Conservation (phyloP, 768 basidiomycete genomes). For the Dioszegia crocea region DNA sequence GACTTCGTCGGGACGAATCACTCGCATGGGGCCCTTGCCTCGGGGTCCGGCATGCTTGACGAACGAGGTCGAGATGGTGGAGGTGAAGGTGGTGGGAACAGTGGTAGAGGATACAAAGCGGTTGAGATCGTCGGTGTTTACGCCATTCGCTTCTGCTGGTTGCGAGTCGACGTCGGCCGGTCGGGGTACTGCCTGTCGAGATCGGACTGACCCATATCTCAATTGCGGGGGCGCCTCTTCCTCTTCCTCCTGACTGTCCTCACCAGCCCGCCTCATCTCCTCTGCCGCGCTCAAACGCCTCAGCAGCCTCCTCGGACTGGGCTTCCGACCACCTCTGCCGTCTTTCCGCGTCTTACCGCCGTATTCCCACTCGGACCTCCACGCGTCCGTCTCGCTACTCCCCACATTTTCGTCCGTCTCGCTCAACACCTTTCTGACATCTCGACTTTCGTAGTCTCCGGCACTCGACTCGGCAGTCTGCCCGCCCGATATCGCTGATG, state of each 20-base stretch:
- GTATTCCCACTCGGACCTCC: conserved; percentile 12
- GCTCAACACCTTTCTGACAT: conserved; percentile 8
- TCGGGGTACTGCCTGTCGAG: not conserved
- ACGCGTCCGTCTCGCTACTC: conserved; percentile 11
- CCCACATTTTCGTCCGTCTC: conserved; percentile 28
- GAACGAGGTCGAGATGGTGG: conserved; percentile 67
- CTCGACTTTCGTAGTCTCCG: conserved; percentile 6
- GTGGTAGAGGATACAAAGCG: conserved; percentile 89
- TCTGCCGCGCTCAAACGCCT: conserved; percentile 52
- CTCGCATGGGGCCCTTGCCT: conserved; percentile 52
- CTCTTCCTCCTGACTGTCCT: conserved; percentile 44
- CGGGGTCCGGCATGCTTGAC: conserved; percentile 58
- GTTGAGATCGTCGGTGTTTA: conserved; percentile 63
- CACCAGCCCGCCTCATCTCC: conserved; percentile 53
- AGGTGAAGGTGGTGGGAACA: conserved; percentile 57
- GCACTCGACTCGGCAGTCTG: conserved; percentile 12
- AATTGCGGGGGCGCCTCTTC: conserved; percentile 1
- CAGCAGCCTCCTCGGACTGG: conserved; percentile 54
- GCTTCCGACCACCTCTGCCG: conserved; percentile 17
- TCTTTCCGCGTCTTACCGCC: not conserved
- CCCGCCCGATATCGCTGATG: conserved; percentile 26
- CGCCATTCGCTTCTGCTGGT: conserved; percentile 52
- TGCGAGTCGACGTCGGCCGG: not conserved
- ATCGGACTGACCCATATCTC: conserved; percentile 3
- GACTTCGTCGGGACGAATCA: conserved; percentile 75